These are phyloP conservation scores for Aureobasidium sp. DNA, from an alignment of 2,329 filamentous ascomycete genomes.

Conservation along the genomic window DNA sequence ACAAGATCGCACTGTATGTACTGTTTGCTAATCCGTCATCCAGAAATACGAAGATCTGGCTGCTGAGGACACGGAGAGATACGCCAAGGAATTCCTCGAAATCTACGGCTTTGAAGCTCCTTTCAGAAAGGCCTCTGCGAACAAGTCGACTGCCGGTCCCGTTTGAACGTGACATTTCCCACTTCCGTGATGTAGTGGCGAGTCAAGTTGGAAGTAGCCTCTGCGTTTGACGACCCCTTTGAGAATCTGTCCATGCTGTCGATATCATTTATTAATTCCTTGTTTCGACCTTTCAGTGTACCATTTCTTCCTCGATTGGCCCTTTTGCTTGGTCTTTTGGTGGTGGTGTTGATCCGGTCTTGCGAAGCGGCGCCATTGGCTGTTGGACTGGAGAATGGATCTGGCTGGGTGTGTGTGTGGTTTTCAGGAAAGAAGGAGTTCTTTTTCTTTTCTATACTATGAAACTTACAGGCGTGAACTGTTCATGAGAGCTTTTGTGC, in stretches of 20 bases:
- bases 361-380: not conserved
- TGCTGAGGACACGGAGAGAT: not conserved
- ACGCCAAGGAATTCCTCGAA: not conserved
- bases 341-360: not conserved
- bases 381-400: not conserved
- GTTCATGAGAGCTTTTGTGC: not conserved
- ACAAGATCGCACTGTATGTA: no score
- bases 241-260: not conserved
- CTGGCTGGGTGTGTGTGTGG: not conserved
- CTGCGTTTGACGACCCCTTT: no score
- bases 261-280: not conserved
- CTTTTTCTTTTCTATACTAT: no score
- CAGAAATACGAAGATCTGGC: slow-evolving; percentile 6
- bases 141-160: not conserved
- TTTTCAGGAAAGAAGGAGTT: not conserved
- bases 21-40: not conserved
- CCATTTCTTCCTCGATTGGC: no score
- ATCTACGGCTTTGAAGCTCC: not conserved
- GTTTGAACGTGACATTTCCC: no score
- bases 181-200: no score
- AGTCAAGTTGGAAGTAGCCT: no score
- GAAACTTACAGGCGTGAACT: no score
- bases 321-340: not conserved
- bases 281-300: not conserved
- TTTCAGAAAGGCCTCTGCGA: not conserved